A percentile compares a stretch with the other conserved stretches of the same genome.
Conservation (phyloP, 495 filamentous ascomycete genomes). For the Jackrogersella multiformis region DNA sequence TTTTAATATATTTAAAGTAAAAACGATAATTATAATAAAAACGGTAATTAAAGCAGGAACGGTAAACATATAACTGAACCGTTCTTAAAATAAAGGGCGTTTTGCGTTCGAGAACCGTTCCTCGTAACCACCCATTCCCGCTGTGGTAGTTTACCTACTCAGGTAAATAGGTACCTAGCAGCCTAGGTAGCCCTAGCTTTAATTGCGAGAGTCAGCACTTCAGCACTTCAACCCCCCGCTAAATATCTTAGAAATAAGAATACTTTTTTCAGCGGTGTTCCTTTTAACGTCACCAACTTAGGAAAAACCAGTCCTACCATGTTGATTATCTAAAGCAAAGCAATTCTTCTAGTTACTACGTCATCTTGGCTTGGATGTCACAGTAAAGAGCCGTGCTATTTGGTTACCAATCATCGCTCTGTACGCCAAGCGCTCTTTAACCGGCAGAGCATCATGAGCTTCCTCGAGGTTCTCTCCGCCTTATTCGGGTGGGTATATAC, state of each 20-base stretch:
- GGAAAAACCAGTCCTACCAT: neutral
- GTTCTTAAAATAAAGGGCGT: too few species aligned
- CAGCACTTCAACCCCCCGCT: neutral
- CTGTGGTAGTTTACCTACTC: too few species aligned
- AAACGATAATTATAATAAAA: too few species aligned
- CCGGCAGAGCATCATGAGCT: slow-evolving; percentile 37
- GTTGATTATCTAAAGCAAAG: too few species aligned
- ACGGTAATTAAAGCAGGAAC: too few species aligned
- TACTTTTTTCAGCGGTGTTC: neutral
- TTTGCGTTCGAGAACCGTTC: too few species aligned
- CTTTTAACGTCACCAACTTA: too few species aligned
- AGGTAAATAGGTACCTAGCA: too few species aligned
- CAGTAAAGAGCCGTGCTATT: neutral
- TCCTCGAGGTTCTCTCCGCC: slow-evolving; percentile 58
- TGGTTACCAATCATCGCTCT: neutral
- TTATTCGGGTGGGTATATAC: slow-evolving; percentile 70
- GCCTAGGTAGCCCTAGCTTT: too few species aligned
- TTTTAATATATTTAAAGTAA: too few species aligned
- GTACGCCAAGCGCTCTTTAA: slow-evolving; percentile 25
- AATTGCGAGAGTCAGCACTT: neutral
- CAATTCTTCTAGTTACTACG: slow-evolving; percentile 1
- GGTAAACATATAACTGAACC: too few species aligned
- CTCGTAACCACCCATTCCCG: too few species aligned
- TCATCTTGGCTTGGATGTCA: neutral
- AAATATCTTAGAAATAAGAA: neutral